Base-by-base conservation (phyloP, 495 filamentous ascomycete genomes). In the Halenospora varia region DNA sequence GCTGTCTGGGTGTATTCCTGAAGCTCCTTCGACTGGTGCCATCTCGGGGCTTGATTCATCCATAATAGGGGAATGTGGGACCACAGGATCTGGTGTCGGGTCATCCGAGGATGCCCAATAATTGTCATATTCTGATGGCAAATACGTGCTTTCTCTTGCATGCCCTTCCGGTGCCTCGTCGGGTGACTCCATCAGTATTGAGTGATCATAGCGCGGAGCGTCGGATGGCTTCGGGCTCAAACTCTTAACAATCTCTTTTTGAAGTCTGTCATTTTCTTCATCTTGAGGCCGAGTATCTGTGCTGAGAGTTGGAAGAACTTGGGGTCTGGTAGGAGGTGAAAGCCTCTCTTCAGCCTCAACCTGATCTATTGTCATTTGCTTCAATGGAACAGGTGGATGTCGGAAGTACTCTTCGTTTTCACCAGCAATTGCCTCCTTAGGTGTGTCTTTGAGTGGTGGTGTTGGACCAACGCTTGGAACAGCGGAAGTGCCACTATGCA, bases 241-340 rank as follows among this genome's bases (percentile, higher is more conserved):
- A n/a, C 83, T 88, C 35, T 81, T 82, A 23, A 92, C 88, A 29
- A 95, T 95, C 61, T 96, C 91, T 60, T 90, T 86, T 25, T 86
- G 74, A 49, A 95, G 70, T 51, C 83, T 79, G 57, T 96, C 91
- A 62, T 80, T 92, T 61, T 95, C 88, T 29, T 84, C 61, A 24
- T 67, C 61, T 48, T 86, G 75, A 11, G 77, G 70, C 1, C 76
- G 79, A 17, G 75, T 71, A 3, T 83, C 78, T 2, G 82, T 80
- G 50, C 82, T 85, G 50, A 82, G 67, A 6, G 77, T 74, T 13
- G 82, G 79, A 9, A 81, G 63, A 2, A 82, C 77, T 20, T 75
- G 70, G 29, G 83, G 77, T 42, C 74, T 54, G 15, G 62, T 59
- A 1, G 71, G 66, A 11, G 70, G 60, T 10, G 59, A 19, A 26